Evolutionary conservation across 2,329 filamentous ascomycete genomes (phyloP), one percentile per base, ranked within the genome.

Genomic region (Colletotrichum sp.): DNA sequence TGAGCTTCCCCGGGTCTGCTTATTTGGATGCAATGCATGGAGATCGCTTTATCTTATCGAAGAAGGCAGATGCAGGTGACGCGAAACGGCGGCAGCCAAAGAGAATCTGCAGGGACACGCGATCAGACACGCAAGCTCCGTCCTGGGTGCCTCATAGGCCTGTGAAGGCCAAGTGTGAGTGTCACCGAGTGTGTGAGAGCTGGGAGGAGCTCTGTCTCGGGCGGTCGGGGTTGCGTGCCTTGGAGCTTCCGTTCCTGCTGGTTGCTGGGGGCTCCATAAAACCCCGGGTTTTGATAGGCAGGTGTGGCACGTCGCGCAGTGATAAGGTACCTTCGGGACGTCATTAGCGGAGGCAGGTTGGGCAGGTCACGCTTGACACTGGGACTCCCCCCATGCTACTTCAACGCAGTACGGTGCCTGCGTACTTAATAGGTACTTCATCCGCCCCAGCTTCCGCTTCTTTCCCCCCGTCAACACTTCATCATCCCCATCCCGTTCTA

Each of bases 101-200:
- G 30, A 30, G 66, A 64, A 71, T 32, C 69, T 73, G 64, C 70
- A 68, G 74, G 74, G 74, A 76, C 74, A 76, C 74, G 74, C 74
- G 74, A 76, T 76, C 74, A 74, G 74, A 76, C 71, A 74, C 74
- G 74, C 74, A 74, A 76, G 74, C 74, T 74, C 71, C 64, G 59
- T 74, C 24, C 44, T 64, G 74, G 74, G 32, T 74, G 74, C 74
- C 59, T 73, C 74, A 69, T 52, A 59, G 52, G 64, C 52, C 36
- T 49, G 59, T 62, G 15, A 32, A 59, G 32, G 24, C 18, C 39
- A 21, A 44, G 63, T 60, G 49, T 63, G 52, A 73, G 65, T 73
- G 65, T 73, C 64, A 73, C 64, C 21, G 57, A 60, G 57, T 60
- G 73, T 68, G 34, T 73, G 74, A 65, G 65, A 73, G 64, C 64